A percentile compares a stretch with the other conserved stretches of the same genome.
These are phyloP conservation scores for Spirogloea muscicola DNA, from an alignment of 139 green algal species.

Conservation along the genomic window DNA sequence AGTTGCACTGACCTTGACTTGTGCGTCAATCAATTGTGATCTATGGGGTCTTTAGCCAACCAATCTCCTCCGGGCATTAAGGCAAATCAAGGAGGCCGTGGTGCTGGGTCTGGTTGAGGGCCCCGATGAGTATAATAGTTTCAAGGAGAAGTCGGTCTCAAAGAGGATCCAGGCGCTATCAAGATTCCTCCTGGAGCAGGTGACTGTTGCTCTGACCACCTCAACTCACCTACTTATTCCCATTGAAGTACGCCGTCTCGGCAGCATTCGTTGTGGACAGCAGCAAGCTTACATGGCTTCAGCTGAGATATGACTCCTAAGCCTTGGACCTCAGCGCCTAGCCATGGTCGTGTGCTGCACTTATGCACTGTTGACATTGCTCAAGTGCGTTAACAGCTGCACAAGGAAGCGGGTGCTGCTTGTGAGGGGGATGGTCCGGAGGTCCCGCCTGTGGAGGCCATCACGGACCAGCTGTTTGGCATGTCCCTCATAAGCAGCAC, in stretches of 20 bases:
- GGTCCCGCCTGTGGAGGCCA: not conserved
- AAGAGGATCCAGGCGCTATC: slow-evolving; percentile 68
- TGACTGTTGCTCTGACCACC: not conserved
- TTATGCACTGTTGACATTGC: not conserved
- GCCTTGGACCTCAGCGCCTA: not conserved
- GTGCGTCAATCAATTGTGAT: not conserved
- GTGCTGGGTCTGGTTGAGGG: slow-evolving; percentile 78
- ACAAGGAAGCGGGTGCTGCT: slow-evolving; percentile 25
- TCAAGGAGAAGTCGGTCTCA: slow-evolving; percentile 59
- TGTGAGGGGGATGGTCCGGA: not conserved
- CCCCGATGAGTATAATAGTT: slow-evolving; percentile 24
- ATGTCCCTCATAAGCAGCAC: slow-evolving; percentile 3
- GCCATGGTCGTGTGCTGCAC: not conserved
- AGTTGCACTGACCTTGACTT: slow-evolving; percentile 16
- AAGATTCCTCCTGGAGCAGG: slow-evolving; percentile 83
- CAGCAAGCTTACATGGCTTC: not conserved
- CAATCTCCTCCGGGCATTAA: slow-evolving; percentile 83
- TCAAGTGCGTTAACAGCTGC: slow-evolving; percentile 7
- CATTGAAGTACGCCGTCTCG: not conserved
- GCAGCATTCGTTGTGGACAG: not conserved
- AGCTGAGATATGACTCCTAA: not conserved
- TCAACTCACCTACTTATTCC: not conserved
- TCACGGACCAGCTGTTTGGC: slow-evolving; percentile 30
- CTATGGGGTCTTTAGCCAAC: slow-evolving; percentile 52
- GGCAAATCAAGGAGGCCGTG: slow-evolving; percentile 75